These are phyloP conservation scores for Turritis glabra DNA, from an alignment of 345 rosid species.

Conservation along the genomic window DNA sequence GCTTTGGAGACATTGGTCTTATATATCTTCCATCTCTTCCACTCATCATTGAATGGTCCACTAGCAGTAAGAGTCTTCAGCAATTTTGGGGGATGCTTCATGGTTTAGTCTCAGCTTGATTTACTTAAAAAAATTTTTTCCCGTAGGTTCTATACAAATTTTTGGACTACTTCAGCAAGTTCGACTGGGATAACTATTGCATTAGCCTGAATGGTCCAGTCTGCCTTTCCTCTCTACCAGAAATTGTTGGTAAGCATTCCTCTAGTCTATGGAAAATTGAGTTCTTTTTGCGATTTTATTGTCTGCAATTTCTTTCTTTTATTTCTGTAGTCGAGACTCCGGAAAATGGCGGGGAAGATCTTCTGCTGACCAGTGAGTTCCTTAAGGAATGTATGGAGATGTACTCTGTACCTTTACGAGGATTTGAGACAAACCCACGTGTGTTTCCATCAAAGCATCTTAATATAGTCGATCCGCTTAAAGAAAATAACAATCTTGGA, in stretches of 20 bases:
- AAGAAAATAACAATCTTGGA: slow-evolving; percentile 87
- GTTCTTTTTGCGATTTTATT: slow-evolving; percentile 17
- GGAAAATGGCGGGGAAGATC: slow-evolving; percentile 59
- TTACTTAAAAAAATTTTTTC: slow-evolving; percentile 9
- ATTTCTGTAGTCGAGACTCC: slow-evolving; percentile 52
- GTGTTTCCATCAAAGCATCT: slow-evolving; percentile 70
- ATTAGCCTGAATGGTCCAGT: slow-evolving; percentile 80
- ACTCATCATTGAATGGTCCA: slow-evolving; percentile 73
- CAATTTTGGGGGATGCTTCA: not conserved
- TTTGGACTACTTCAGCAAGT: slow-evolving; percentile 93
- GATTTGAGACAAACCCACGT: slow-evolving; percentile 56
- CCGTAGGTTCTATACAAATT: slow-evolving; percentile 75
- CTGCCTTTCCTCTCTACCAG: slow-evolving; percentile 63
- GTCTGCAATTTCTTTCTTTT: slow-evolving; percentile 10
- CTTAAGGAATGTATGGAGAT: slow-evolving; percentile 58
- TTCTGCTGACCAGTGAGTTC: slow-evolving; percentile 64
- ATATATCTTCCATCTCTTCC: slow-evolving; percentile 77
- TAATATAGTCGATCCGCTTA: slow-evolving; percentile 84
- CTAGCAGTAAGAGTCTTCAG: slow-evolving; percentile 62
- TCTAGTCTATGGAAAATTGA: not conserved
- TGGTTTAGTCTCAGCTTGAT: slow-evolving; percentile 15
- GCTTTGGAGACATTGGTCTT: slow-evolving; percentile 88
- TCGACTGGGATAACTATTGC: slow-evolving; percentile 93
- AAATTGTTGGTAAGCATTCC: slow-evolving; percentile 59
- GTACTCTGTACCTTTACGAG: slow-evolving; percentile 64